Evolutionary conservation across 2,329 filamentous ascomycete genomes (phyloP).

Genomic region (Cadophora malorum): DNA sequence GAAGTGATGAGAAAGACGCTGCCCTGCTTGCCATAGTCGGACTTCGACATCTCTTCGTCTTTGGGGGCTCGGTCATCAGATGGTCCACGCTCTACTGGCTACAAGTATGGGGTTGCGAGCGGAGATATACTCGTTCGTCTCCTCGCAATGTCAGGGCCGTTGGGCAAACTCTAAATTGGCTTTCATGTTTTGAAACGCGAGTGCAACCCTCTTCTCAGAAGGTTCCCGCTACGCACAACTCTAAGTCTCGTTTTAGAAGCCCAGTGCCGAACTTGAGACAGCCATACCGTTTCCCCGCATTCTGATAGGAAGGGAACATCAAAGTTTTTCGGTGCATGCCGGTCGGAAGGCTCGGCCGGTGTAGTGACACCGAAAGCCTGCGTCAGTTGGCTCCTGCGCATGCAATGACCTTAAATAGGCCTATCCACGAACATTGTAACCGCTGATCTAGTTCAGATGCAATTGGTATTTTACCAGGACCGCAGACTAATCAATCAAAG

Average conservation of each 20-base stretch:
- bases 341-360: not conserved
- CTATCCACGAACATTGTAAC: not conserved
- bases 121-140: slow-evolving; percentile 12
- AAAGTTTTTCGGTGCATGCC: not conserved
- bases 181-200: slow-evolving; percentile 9
- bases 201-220: not conserved
- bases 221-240: not conserved
- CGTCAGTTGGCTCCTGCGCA: not conserved
- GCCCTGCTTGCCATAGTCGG: slow-evolving; percentile 13
- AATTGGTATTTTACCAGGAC: not conserved
- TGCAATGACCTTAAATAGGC: not conserved
- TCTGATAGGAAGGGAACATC: not conserved
- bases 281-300: not conserved
- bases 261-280: not conserved
- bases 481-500: not conserved
- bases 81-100: not conserved
- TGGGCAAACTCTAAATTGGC: not conserved
- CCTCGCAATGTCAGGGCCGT: not conserved
- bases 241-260: not conserved
- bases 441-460: not conserved
- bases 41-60: not conserved
- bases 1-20: slow-evolving; percentile 46
- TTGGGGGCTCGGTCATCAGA: not conserved
- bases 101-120: not conserved
- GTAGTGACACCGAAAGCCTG: not conserved